Conservation (phyloP, 2,329 filamentous ascomycete genomes). For the Macrophomina phaseolina region DNA sequence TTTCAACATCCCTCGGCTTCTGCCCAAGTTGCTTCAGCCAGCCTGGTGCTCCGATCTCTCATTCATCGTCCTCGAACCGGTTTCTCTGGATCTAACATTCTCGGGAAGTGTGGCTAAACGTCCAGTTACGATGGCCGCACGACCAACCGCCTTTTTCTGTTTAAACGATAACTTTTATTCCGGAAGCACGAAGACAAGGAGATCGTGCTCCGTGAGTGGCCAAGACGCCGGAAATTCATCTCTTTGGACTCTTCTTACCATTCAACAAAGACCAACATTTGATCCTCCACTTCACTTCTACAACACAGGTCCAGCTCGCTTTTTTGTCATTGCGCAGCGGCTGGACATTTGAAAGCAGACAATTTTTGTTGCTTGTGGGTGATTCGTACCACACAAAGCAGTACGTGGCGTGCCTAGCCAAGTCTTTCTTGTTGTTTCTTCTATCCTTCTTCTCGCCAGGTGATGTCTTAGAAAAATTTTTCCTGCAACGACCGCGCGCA, state of each 20-base stretch:
- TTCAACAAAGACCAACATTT: background rate
- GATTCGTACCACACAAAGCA: slow-evolving; percentile 6
- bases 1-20: slow-evolving; percentile 12
- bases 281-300: background rate
- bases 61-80: background rate
- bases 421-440: background rate
- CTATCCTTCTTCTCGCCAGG: background rate
- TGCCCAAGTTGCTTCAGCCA: slow-evolving; percentile 9
- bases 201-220: background rate
- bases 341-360: slow-evolving; percentile 12
- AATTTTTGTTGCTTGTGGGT: slow-evolving; percentile 5
- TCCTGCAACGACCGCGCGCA: background rate
- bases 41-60: slow-evolving; percentile 20
- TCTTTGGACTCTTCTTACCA: background rate
- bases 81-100: slow-evolving; percentile 10
- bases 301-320: slow-evolving; percentile 13
- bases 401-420: slow-evolving; percentile 11
- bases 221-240: background rate
- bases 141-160: slow-evolving; percentile 1
- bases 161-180: slow-evolving; percentile 15
- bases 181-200: background rate
- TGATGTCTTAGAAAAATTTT: background rate
- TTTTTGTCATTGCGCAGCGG: background rate
- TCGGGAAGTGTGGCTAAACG: background rate
- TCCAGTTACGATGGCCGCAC: background rate